Base-by-base conservation (phyloP, 345 rosid genomes). In the Lumnitzera racemosa region DNA sequence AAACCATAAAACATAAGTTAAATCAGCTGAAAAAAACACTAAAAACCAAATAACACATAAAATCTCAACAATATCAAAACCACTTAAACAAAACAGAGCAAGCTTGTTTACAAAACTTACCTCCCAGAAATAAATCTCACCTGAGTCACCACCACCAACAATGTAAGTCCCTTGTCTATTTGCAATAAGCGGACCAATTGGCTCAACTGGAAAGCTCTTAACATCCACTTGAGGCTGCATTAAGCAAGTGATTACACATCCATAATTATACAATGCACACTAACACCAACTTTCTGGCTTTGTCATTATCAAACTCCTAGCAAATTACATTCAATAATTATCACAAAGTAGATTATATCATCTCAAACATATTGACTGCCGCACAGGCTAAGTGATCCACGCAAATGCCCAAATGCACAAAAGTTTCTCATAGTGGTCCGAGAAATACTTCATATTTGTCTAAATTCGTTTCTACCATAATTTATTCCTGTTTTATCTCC, bases 71-170 rank as follows among this genome's bases (percentile, higher is more conserved):
- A 15, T 46, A 50, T n/a, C 24, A 41, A 46, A n/a, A 55, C 25
- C 51, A 49, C 1, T 2, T 13, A 49, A 49, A 51, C 55, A 20
- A 27, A 11, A 48, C 20, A 53, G 48, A 25, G 31, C 57, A 10
- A 51, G 7, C 49, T 13, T 46, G 11, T 49, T 46, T 49, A 0
- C 16, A 16, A 57, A 41, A 24, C 13, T 57, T 46, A 87, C 96
- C 95, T 90, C 99, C 99, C 97, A 89, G 51, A 85, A 55, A 70
- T 76, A 88, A 17, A 83, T 81, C 50, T 81, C 78, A 14, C 98
- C 89, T 0, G 90, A 87, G 51, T 57, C 68, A 58, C 91, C 94
- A 64, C 98, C 96, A 13, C 91, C 98, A 64, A 76, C 79, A 53
- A 94, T 61, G 67, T 87, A 94, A 16, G 84, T 80, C 24, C 97